Percentiles rank a stretch among this genome's conserved stretches.
Evolutionary conservation across 1,139 yeast species (phyloP).

Genomic region (Hansenula sp.): DNA sequence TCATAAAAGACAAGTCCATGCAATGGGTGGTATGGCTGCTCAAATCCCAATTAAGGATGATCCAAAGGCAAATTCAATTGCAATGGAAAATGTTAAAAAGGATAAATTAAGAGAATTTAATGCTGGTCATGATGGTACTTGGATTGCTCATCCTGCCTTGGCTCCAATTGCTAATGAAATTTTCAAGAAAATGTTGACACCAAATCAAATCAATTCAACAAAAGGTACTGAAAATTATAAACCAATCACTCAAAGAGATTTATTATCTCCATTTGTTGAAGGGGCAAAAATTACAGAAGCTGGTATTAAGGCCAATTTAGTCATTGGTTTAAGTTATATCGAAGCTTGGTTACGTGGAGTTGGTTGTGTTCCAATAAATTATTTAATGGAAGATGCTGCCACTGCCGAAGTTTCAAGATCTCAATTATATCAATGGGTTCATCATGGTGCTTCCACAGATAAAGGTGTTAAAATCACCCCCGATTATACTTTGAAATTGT

Average conservation of each 20-base stretch:
- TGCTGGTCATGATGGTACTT: constrained; percentile 78
- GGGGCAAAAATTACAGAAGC: constrained; percentile 65
- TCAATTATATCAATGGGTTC: constrained; percentile 83
- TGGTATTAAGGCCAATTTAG: constrained; percentile 68
- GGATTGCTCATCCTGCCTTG: constrained; percentile 82
- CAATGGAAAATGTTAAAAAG: constrained; percentile 67
- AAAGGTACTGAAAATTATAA: constrained; percentile 20
- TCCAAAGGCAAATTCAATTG: constrained; percentile 56
- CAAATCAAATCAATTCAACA: constrained; percentile 62
- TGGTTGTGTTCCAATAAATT: constrained; percentile 82
- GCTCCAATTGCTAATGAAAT: constrained; percentile 73
- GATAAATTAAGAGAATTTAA: constrained; percentile 73
- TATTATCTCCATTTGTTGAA: constrained; percentile 66
- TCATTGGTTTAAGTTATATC: constrained; percentile 72
- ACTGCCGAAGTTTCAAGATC: constrained; percentile 85
- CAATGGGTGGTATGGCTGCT: constrained; percentile 87
- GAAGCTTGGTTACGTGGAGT: constrained; percentile 82
- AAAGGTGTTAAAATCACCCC: constrained; percentile 54
- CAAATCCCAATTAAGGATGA: constrained; percentile 76
- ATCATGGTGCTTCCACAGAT: constrained; percentile 63
- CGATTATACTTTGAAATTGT: constrained; percentile 50
- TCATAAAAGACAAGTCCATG: constrained; percentile 74
- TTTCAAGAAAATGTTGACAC: constrained; percentile 80
- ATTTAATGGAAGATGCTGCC: constrained; percentile 85
- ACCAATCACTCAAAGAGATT: constrained; percentile 58